phyloP scores from a whole-genome alignment of 2,329 filamentous ascomycete genomes.

The Alternaria gansuensis region DNA sequence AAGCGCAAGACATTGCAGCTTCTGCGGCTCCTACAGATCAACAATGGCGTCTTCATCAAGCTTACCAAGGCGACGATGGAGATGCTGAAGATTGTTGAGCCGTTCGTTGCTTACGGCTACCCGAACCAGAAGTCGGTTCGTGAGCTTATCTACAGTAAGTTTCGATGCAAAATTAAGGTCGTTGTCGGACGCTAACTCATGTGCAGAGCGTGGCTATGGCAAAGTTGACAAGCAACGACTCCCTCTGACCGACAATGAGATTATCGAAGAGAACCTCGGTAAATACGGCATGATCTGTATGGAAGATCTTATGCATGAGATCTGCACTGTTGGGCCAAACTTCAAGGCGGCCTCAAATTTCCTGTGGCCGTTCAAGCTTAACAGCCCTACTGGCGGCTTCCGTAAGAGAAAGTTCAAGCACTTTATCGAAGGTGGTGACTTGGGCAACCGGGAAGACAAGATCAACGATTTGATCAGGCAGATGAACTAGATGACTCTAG shows the following conservation, averaged over 20 bases:
- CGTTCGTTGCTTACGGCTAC: conserved; percentile 99
- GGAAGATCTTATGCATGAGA: conserved; percentile 99
- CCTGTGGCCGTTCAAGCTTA: conserved; percentile 99
- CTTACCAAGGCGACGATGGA: conserved; percentile 96
- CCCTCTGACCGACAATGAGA: conserved; percentile 94
- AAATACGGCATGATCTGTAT: conserved; percentile 98
- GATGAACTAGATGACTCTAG: conserved; percentile 82
- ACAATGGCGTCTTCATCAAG: conserved; percentile 98
- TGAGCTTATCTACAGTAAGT: conserved; percentile 99
- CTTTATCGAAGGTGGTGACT: conserved; percentile 97
- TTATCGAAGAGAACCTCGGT: conserved; percentile 96
- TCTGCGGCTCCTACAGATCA: conserved; percentile 99
- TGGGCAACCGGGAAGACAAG: conserved; percentile 97
- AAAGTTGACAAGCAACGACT: conserved; percentile 99
- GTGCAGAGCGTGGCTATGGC: conserved; percentile 80
- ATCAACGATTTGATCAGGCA: conserved; percentile 96
- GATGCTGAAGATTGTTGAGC: conserved; percentile 98
- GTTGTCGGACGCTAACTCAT: conserved; percentile 17
- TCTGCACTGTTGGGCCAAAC: conserved; percentile 95
- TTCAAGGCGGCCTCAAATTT: conserved; percentile 99
- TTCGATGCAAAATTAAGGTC: conserved; percentile 69
- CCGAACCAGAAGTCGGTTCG: conserved; percentile 99
- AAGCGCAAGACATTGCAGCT: conserved; percentile 99
- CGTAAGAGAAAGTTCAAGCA: conserved; percentile 97
- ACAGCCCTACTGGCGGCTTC: conserved; percentile 98